A percentile compares a stretch with the other conserved stretches of the same genome.
Evolutionary conservation across 2,329 filamentous ascomycete genomes (phyloP).

Genomic region (Microcyclosporella mali): DNA sequence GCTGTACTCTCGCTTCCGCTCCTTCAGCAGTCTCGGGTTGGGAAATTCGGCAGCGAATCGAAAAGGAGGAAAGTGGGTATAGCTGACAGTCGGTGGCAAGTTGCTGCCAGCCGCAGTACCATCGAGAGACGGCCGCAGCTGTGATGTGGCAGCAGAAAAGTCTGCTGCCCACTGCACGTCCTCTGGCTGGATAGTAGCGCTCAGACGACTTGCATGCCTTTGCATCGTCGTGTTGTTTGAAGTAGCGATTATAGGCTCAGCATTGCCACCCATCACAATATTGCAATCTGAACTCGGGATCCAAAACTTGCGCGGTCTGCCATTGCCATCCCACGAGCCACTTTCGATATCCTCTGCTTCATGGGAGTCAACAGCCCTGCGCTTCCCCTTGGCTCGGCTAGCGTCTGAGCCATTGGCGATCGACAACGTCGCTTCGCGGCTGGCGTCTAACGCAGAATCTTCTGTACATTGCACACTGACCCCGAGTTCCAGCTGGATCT

Average conservation of each 20-base stretch:
- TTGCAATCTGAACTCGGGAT: slow-evolving; percentile 52
- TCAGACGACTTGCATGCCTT: slow-evolving; percentile 43
- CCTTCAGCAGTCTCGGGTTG: slow-evolving; percentile 50
- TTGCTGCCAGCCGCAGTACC: slow-evolving; percentile 4
- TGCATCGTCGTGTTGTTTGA: slow-evolving; percentile 37
- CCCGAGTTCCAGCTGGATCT: slow-evolving; percentile 48
- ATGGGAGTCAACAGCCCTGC: slow-evolving; percentile 27
- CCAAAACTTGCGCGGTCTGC: slow-evolving; percentile 52
- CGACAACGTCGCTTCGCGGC: slow-evolving; percentile 25
- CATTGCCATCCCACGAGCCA: slow-evolving; percentile 50
- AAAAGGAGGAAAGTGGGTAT: slow-evolving; percentile 53
- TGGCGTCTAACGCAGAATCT: slow-evolving; percentile 11
- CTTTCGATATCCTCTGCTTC: slow-evolving; percentile 32
- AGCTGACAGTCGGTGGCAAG: slow-evolving; percentile 34
- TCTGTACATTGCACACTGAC: slow-evolving; percentile 41
- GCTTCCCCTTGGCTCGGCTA: slow-evolving; percentile 40
- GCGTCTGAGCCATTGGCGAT: slow-evolving; percentile 20
- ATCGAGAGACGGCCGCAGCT: slow-evolving; percentile 21
- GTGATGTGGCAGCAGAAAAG: slow-evolving; percentile 43
- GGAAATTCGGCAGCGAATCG: slow-evolving; percentile 54
- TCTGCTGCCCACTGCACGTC: slow-evolving; percentile 53
- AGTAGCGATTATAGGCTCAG: slow-evolving; percentile 47
- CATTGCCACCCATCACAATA: slow-evolving; percentile 48
- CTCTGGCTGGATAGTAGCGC: slow-evolving; percentile 48
- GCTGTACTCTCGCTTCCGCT: slow-evolving; percentile 54